Evolutionary conservation across 2,329 filamentous ascomycete species (phyloP).

Genomic region (Pseudogymnoascus sp.): DNA sequence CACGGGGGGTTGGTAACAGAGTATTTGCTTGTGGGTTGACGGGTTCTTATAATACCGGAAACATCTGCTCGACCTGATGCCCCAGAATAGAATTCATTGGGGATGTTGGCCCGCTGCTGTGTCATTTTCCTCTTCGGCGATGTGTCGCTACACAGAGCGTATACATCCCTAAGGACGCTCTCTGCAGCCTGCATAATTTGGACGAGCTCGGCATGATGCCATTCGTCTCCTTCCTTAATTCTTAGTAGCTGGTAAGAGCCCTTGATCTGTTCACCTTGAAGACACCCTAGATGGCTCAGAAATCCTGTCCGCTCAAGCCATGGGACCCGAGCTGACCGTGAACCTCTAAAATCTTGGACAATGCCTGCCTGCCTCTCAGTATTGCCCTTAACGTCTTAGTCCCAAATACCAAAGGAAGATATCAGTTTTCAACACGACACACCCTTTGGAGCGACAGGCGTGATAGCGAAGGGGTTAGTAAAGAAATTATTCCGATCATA

Average conservation of each 20-base stretch:
- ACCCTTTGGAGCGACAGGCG: too few species aligned
- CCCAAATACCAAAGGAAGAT: too few species aligned
- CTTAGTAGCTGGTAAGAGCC: background rate
- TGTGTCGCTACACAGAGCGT: conserved; percentile 11
- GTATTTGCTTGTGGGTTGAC: too few species aligned
- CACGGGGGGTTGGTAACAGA: too few species aligned
- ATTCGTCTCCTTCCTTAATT: background rate
- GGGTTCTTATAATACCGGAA: conserved; percentile 15
- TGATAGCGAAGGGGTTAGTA: too few species aligned
- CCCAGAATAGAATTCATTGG: conserved; percentile 15
- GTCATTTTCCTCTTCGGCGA: conserved; percentile 15
- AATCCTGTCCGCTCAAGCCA: conserved; percentile 10
- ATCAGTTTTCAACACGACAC: too few species aligned
- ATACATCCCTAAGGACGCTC: conserved; percentile 10
- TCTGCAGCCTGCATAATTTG: conserved; percentile 10
- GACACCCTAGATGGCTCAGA: too few species aligned
- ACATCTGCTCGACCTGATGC: background rate
- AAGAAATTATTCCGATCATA: too few species aligned
- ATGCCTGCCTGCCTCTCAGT: conserved; percentile 10
- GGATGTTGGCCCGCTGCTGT: conserved; percentile 14
- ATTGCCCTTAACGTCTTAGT: conserved; percentile 8
- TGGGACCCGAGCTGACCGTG: conserved; percentile 9
- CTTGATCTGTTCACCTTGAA: too few species aligned
- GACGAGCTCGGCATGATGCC: background rate
- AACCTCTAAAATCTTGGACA: conserved; percentile 12